These are phyloP conservation scores for Volvox africanus DNA, from an alignment of 139 green algal species.

Conservation along the genomic window DNA sequence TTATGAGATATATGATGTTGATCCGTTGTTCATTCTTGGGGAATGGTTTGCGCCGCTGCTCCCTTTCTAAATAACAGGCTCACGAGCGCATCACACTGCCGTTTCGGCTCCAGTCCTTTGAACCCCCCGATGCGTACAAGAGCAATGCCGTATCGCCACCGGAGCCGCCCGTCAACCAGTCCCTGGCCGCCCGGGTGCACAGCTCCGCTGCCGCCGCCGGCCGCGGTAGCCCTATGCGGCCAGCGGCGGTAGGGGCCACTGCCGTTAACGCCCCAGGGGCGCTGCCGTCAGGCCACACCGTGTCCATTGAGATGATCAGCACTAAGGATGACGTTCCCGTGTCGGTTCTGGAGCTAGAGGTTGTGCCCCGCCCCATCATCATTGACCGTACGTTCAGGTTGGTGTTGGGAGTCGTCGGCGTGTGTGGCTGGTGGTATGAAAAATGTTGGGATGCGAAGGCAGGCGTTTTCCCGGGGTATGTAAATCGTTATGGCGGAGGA, in stretches of 20 bases:
- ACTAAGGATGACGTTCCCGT: constrained; percentile 58
- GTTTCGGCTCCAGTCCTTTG: constrained; percentile 62
- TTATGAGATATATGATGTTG: too few species aligned
- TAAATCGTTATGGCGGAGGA: too few species aligned
- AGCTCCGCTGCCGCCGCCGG: not conserved
- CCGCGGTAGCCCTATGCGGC: not conserved
- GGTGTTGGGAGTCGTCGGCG: not conserved
- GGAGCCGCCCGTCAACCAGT: constrained; percentile 17
- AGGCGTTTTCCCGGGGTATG: too few species aligned
- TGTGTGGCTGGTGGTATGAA: too few species aligned
- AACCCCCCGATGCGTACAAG: constrained; percentile 59
- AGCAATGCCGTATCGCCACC: not conserved
- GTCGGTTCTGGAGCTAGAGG: constrained; percentile 67
- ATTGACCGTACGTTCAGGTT: constrained; percentile 74
- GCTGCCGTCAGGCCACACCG: constrained; percentile 38
- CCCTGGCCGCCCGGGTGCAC: not conserved
- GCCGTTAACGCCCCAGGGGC: not conserved
- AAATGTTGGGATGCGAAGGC: too few species aligned
- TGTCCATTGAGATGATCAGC: constrained; percentile 60
- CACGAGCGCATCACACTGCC: constrained; percentile 59
- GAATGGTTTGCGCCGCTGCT: too few species aligned
- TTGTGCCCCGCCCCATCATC: constrained; percentile 63
- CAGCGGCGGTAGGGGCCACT: not conserved
- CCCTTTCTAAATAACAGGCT: constrained; percentile 34
- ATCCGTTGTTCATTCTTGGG: too few species aligned